phyloP scores from a whole-genome alignment of 2,329 filamentous ascomycete genomes.

The Aureobasidium namibiae region DNA sequence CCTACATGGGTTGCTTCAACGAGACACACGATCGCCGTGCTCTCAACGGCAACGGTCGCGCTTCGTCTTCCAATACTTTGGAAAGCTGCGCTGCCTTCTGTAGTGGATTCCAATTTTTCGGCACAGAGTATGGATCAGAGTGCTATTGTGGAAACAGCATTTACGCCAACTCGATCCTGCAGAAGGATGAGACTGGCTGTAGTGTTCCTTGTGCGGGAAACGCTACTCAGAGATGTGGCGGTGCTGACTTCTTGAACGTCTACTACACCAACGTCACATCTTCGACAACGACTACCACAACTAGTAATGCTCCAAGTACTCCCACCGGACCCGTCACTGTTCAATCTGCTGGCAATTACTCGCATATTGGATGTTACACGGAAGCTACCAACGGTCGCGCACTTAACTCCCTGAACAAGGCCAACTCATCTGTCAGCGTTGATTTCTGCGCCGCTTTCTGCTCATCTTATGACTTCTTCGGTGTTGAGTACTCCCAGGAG shows the following conservation, averaged over 20 bases:
- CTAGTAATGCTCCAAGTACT: background rate
- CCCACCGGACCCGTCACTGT: constrained; percentile 18
- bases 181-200: constrained; percentile 22
- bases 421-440: constrained; percentile 28
- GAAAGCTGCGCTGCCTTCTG: constrained; percentile 31
- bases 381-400: constrained; percentile 21
- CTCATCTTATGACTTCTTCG: constrained; percentile 28
- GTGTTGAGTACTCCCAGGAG: constrained; percentile 29
- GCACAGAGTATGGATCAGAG: constrained; percentile 29
- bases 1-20: constrained; percentile 23
- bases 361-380: constrained; percentile 25
- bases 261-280: constrained; percentile 18
- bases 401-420: constrained; percentile 17
- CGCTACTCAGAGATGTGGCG: constrained; percentile 24
- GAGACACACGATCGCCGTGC: constrained; percentile 23
- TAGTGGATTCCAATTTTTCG: constrained; percentile 29
- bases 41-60: constrained; percentile 18
- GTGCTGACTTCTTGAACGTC: constrained; percentile 23
- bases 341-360: constrained; percentile 20
- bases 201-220: constrained; percentile 25
- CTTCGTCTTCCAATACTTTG: constrained; percentile 28
- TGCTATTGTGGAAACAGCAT: constrained; percentile 27
- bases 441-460: constrained; percentile 30
- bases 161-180: constrained; percentile 1
- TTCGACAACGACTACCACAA: background rate